Percentiles rank a stretch among this genome's conserved stretches.
Conservation (phyloP, 805 yeast genomes). For the Debaryomyces hansenii region DNA sequence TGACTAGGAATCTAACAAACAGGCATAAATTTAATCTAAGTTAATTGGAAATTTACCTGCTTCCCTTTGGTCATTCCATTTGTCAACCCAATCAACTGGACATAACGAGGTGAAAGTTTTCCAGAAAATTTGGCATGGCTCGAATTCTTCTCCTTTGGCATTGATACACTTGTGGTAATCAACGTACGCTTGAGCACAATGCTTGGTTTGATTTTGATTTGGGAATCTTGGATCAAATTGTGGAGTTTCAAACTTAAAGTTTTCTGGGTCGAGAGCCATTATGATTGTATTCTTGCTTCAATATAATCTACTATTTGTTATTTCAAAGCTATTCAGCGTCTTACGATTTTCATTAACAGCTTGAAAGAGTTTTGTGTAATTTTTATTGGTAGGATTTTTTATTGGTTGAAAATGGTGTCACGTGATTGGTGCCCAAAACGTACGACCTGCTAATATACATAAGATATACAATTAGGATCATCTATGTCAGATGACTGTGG, state of each 20-base stretch:
- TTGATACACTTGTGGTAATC: conserved; percentile 97
- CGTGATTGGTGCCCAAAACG: no score
- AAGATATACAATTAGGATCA: no score
- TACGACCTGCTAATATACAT: no score
- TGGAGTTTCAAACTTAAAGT: conserved; percentile 42
- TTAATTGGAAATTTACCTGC: conserved; percentile 48
- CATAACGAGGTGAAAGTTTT: conserved; percentile 85
- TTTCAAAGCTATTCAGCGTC: neutral
- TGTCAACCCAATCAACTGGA: conserved; percentile 82
- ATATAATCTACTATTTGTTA: neutral
- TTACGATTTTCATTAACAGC: conserved; percentile 5
- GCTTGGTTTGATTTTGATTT: conserved; percentile 95
- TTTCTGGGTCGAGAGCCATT: conserved; percentile 41
- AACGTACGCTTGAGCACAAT: conserved; percentile 97
- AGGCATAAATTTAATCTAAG: conserved; percentile 21
- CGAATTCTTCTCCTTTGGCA: conserved; percentile 97
- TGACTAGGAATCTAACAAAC: neutral
- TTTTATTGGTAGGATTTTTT: neutral
- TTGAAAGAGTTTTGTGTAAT: neutral
- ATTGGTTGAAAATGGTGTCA: neutral
- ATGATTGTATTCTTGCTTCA: conserved; percentile 4
- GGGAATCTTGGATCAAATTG: conserved; percentile 93
- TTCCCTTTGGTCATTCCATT: conserved; percentile 85
- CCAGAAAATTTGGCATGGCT: conserved; percentile 94
- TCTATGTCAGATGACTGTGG: no score